Base-by-base conservation (phyloP, 768 basidiomycete genomes). In the Russula sp. region DNA sequence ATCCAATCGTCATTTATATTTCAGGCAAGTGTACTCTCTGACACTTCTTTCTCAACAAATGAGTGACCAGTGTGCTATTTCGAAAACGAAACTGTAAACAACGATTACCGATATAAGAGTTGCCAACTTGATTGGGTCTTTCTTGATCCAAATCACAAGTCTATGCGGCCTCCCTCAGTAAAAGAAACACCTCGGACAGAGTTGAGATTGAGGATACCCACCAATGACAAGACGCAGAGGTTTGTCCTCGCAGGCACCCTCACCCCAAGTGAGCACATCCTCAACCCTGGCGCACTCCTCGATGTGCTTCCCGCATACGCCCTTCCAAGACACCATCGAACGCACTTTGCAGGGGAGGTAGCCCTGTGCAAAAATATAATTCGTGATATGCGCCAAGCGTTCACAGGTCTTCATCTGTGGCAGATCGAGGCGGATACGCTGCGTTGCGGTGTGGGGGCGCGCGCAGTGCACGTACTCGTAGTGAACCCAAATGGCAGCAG, bases 361-460 rank as follows among this genome's bases (percentile, higher is more conserved):
- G 1, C 75, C 75, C 39, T 72, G 71, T 25, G 51, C 63, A 69
- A 81, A 81, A 65, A 80, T 71, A 59, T 80, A 61, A 72, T 81
- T 81, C 54, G 78, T 79, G 58, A 81, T 65, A 58, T 80, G 75
- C n/a, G 78, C 77, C 22, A 80, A 61, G 29, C 71, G 69, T 62
- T 77, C 77, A 54, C 76, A 54, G 16, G 35, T 69, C 66, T 70
- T 75, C 38, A 39, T 45, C 42, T 73, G 69, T 0, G 66, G 64
- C 43, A 63, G 61, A 42, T 75, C 72, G 42, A 80, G 72, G 69
- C 75, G 77, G 63, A 79, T 64, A 36, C 78, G 77, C 65, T 81
- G 80, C n/a, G 73, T 71, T 39, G 78, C 74, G 18, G 70, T 66
- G 36, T 72, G 71, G 4, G 69, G 68, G 18, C 52, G 63, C 9